Conservation (phyloP, 495 filamentous ascomycete species). For the Podospora pseudoanserina region DNA sequence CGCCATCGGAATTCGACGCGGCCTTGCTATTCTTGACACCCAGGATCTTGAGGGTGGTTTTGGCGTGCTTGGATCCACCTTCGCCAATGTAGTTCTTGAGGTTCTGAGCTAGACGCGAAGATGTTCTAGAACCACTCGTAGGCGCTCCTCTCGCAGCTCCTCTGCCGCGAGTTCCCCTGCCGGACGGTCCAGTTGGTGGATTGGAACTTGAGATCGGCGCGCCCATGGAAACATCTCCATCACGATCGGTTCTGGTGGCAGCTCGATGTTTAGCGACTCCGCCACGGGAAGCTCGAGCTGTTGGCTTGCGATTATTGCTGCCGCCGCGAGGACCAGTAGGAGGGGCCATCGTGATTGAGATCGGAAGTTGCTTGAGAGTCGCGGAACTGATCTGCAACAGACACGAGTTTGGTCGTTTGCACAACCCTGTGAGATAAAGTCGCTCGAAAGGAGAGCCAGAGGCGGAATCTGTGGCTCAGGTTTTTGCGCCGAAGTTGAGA, state of each 20-base stretch:
- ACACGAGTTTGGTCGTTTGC: neutral
- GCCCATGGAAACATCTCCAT: slow-evolving; percentile 84
- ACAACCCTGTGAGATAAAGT: neutral
- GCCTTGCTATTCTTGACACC: slow-evolving; percentile 79
- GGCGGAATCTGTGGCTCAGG: neutral
- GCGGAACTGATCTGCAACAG: neutral
- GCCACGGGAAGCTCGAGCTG: slow-evolving; percentile 17
- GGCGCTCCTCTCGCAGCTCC: slow-evolving; percentile 12
- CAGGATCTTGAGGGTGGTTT: slow-evolving; percentile 51
- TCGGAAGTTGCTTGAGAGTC: neutral
- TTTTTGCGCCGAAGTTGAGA: neutral
- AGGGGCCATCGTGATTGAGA: slow-evolving; percentile 37
- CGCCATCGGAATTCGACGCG: slow-evolving; percentile 63
- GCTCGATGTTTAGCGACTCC: slow-evolving; percentile 67
- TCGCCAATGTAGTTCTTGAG: slow-evolving; percentile 22
- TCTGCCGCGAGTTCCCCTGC: slow-evolving; percentile 30
- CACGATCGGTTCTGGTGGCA: slow-evolving; percentile 59
- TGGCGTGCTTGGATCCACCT: slow-evolving; percentile 25
- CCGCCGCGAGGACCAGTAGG: slow-evolving; percentile 34
- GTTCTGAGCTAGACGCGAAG: slow-evolving; percentile 25
- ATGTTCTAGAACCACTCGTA: slow-evolving; percentile 14
- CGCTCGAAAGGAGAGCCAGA: neutral
- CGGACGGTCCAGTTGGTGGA: slow-evolving; percentile 20
- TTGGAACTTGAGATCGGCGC: slow-evolving; percentile 36
- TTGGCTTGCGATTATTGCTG: neutral